A percentile compares a stretch with the other conserved stretches of the same genome.
phyloP scores from a whole-genome alignment of 2,329 filamentous ascomycete genomes.

The Aspergillus vadensis region DNA sequence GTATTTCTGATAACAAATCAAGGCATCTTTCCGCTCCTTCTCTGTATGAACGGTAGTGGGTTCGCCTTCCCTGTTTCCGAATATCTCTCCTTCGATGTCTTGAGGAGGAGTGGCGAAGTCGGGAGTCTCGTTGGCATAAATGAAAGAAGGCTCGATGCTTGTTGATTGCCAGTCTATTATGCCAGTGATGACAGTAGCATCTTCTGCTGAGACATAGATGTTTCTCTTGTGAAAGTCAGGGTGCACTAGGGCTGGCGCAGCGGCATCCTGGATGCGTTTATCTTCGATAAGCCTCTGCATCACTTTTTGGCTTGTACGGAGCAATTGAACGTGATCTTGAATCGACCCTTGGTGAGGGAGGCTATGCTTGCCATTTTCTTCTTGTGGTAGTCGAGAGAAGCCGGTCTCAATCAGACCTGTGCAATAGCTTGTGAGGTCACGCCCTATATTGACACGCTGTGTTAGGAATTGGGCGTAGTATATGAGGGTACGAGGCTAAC shows the following conservation, averaged over 20 bases:
- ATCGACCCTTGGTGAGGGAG: slow-evolving; percentile 23
- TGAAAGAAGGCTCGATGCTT: slow-evolving; percentile 35
- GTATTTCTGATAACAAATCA: slow-evolving; percentile 35
- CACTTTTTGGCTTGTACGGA: slow-evolving; percentile 22
- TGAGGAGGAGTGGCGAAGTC: slow-evolving; percentile 30
- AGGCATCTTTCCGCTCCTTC: slow-evolving; percentile 27
- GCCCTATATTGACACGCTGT: slow-evolving; percentile 17
- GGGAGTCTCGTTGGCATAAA: slow-evolving; percentile 29
- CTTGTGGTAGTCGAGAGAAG: slow-evolving; percentile 23
- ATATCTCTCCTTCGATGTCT: slow-evolving; percentile 13
- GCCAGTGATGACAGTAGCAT: slow-evolving; percentile 32
- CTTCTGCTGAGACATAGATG: slow-evolving; percentile 34
- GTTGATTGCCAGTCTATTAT: slow-evolving; percentile 40
- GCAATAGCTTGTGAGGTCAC: slow-evolving; percentile 21
- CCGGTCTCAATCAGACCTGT: slow-evolving; percentile 26
- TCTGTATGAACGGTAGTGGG: slow-evolving; percentile 7
- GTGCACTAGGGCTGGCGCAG: slow-evolving; percentile 28
- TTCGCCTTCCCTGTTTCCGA: slow-evolving; percentile 19
- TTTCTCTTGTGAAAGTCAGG: slow-evolving; percentile 38
- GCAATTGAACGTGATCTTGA: slow-evolving; percentile 16
- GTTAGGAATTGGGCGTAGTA: neutral
- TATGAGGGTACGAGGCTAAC: slow-evolving; percentile 12
- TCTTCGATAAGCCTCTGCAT: slow-evolving; percentile 26
- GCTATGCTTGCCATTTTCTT: neutral
- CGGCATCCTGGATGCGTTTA: slow-evolving; percentile 23